phyloP scores from a whole-genome alignment of 2,329 filamentous ascomycete genomes.

The Xylariaceae sp. region DNA sequence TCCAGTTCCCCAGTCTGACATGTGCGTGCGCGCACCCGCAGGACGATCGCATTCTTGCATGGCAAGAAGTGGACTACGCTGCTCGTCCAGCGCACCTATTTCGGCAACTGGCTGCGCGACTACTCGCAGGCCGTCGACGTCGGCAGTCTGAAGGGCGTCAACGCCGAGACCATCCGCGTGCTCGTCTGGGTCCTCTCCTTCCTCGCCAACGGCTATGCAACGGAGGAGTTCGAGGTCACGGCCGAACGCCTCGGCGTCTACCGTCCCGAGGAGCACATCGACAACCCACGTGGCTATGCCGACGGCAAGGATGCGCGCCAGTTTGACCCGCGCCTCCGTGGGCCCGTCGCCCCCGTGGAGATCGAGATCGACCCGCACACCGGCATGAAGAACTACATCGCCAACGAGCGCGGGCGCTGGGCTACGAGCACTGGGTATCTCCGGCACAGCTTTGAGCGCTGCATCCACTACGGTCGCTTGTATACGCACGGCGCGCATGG shows the following conservation, averaged over 20 bases:
- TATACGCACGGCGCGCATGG: slow-evolving; percentile 62
- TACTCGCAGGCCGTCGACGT: slow-evolving; percentile 82
- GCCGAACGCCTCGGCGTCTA: slow-evolving; percentile 75
- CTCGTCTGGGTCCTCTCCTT: slow-evolving; percentile 79
- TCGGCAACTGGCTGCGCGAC: slow-evolving; percentile 82
- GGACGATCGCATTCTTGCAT: slow-evolving; percentile 65
- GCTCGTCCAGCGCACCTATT: slow-evolving; percentile 73
- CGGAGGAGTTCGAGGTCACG: slow-evolving; percentile 78
- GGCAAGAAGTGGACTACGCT: slow-evolving; percentile 82
- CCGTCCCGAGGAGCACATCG: slow-evolving; percentile 67
- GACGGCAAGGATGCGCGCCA: slow-evolving; percentile 80
- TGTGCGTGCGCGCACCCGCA: neutral
- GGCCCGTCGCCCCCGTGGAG: slow-evolving; percentile 66
- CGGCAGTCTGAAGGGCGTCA: slow-evolving; percentile 71
- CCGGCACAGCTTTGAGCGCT: slow-evolving; percentile 65
- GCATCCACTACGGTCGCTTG: slow-evolving; percentile 71
- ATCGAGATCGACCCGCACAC: slow-evolving; percentile 68
- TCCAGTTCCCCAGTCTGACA: slow-evolving; percentile 2
- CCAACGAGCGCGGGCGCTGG: slow-evolving; percentile 82
- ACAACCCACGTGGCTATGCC: slow-evolving; percentile 79
- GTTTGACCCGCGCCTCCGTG: slow-evolving; percentile 75
- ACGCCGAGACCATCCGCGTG: slow-evolving; percentile 71
- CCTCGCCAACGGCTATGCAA: slow-evolving; percentile 78
- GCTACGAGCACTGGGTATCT: slow-evolving; percentile 86
- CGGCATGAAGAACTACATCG: slow-evolving; percentile 99